Percentiles rank a stretch among this genome's conserved stretches.
These are phyloP conservation scores for Podospora australis DNA, from an alignment of 495 filamentous ascomycete species.

Conservation along the genomic window DNA sequence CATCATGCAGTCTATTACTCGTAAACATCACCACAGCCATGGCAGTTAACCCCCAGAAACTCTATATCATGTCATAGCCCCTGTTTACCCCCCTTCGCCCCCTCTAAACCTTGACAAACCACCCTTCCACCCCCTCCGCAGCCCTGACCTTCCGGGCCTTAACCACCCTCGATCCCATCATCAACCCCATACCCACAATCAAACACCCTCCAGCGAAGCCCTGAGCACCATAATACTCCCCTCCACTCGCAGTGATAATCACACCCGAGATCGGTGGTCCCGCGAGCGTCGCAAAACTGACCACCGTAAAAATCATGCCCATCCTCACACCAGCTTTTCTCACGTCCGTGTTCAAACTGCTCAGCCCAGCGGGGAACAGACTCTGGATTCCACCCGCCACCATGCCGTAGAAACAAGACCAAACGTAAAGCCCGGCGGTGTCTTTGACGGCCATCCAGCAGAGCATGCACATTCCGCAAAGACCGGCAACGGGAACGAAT, in stretches of 20 bases:
- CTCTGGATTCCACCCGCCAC: constrained; percentile 62
- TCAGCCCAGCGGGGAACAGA: constrained; percentile 57
- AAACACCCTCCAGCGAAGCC: constrained; percentile 49
- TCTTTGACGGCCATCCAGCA: constrained; percentile 56
- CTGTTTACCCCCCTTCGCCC: no score
- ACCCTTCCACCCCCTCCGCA: no score
- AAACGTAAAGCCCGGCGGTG: constrained; percentile 48
- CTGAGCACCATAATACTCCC: constrained; percentile 58
- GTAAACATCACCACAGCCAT: no score
- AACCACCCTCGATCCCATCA: constrained; percentile 34
- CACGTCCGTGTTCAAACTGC: constrained; percentile 54
- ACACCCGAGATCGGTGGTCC: constrained; percentile 71
- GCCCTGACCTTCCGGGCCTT: constrained; percentile 26
- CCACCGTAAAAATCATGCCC: constrained; percentile 76
- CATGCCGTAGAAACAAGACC: constrained; percentile 60
- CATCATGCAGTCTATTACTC: no score
- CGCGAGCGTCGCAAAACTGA: constrained; percentile 64
- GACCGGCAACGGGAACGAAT: constrained; percentile 47
- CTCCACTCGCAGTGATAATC: constrained; percentile 49
- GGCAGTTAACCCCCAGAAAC: no score
- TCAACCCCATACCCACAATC: constrained; percentile 34
- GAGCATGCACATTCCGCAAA: constrained; percentile 49
- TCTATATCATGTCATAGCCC: no score
- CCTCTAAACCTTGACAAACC: no score
- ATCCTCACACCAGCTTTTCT: constrained; percentile 64